Base-by-base conservation (phyloP, 441 rosid genomes). In the Pelargonium myrrhifolium region DNA sequence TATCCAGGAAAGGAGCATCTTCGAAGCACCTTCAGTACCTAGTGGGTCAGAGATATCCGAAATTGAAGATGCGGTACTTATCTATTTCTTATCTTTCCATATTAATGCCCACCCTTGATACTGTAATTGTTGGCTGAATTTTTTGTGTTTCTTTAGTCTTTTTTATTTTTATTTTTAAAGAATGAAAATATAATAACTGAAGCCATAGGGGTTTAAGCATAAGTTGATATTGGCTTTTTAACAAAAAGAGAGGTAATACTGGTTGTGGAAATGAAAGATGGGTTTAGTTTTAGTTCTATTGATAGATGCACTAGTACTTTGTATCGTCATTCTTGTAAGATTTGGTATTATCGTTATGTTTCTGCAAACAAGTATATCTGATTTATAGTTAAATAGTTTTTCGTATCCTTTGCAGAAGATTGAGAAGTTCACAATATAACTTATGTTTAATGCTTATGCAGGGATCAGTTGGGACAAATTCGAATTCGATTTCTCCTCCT, bases 31-130 rank as follows among this genome's bases (percentile, higher is more conserved):
- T 58, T 69, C 87, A 64, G 68, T 68, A 77, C 81, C 90, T 56
- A 76, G 83, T 69, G 86, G 86, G 62, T 88, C 95, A 64, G 96
- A 89, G 80, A 90, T 86, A 85, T 85, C 95, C 12, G 97, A 93
- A 83, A 82, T 87, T 49, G 97, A 93, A 76, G 97, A 89, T 71
- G 76, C 20, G 86, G 99, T 93, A 79, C 65, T 72, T 43, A 21
- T 15, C 55, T 6, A 49, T 68, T 17, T 66, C 26, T 21, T 63
- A 12, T 42, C 47, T 47, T 66, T 68, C 21, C 39, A 14, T 47
- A n/a, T 22, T 59, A 59, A 59, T 59, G 21, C 56, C 70, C 58
- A 18, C 51, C 70, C 58, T 49, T 47, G 63, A 20, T 59, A 21
- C 24, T 21, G 62, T 37, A 31, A 15, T 60, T 9, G 6, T 18